A percentile compares a stretch with the other conserved stretches of the same genome.
Evolutionary conservation across 257 asterid genomes (phyloP).

Genomic region (Solanum habrochaites): DNA sequence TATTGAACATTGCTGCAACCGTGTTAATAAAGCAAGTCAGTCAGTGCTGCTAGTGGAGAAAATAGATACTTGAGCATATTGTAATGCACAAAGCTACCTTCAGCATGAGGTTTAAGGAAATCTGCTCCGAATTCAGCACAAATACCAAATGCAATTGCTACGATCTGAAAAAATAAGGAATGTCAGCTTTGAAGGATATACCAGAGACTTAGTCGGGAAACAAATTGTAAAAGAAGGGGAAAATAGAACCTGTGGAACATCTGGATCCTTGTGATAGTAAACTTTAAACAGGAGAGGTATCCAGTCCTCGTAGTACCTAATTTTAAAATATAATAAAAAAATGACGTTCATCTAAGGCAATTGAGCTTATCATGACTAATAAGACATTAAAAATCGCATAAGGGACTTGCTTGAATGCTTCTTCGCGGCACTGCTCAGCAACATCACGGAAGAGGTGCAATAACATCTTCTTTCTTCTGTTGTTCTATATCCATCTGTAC

Average conservation of each 20-base stretch:
- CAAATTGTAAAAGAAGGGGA: not conserved
- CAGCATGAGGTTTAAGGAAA: not conserved
- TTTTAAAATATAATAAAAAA: not conserved
- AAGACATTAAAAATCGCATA: not conserved
- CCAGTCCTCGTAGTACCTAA: not conserved
- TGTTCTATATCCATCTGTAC: not conserved
- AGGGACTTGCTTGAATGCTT: not conserved
- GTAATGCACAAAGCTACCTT: not conserved
- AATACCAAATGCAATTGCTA: not conserved
- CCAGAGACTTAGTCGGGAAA: not conserved
- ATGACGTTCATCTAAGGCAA: not conserved
- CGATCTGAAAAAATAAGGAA: not conserved
- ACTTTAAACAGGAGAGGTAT: not conserved
- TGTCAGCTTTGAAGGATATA: not conserved
- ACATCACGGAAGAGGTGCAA: not conserved
- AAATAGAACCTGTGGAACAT: not conserved
- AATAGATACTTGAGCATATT: not conserved
- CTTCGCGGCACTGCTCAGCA: conserved; percentile 2
- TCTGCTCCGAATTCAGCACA: not conserved
- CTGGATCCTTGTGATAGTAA: not conserved
- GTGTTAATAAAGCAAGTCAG: not conserved
- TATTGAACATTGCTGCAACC: not conserved
- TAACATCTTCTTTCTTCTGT: not conserved
- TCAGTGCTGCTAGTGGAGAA: not conserved
- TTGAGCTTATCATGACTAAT: not conserved